Base-by-base conservation (phyloP, 371 early-diverging fungal species). In the Actinomortierella wolfii region DNA sequence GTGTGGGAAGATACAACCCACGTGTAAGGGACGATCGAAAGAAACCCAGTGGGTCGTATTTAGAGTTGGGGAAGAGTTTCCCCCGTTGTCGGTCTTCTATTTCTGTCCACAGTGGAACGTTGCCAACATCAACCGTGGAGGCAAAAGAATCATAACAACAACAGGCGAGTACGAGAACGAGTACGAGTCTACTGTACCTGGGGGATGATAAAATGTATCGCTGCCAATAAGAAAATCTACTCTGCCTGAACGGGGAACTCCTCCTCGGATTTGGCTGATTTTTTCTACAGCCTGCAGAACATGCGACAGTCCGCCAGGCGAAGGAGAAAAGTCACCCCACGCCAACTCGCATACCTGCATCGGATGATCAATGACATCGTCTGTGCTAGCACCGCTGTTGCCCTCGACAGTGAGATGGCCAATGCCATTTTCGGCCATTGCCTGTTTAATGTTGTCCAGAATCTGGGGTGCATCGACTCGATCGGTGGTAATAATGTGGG, bases 131-230 rank as follows among this genome's bases (percentile, higher is more conserved):
- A n/a, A n/a, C n/a, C n/a, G n/a, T n/a, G n/a, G n/a, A n/a, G n/a
- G n/a, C n/a, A n/a, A n/a, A n/a, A n/a, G n/a, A n/a, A n/a, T n/a
- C n/a, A n/a, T n/a, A n/a, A n/a, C n/a, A n/a, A n/a, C n/a, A n/a
- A n/a, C n/a, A n/a, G n/a, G n/a, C n/a, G n/a, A n/a, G n/a, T 21
- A 20, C 13, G 3, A 55, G n/a, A n/a, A n/a, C n/a, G n/a, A n/a
- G n/a, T n/a, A 25, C 6, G 29, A 20, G 39, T 13, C 24, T 20
- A 39, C 49, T 42, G 45, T 76, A 83, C 85, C 81, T 51, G 68
- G 64, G 5, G 86, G 86, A 51, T 86, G 79, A 65, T 86, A 86
- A 56, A 86, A 83, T 0, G 84, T 83, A 52, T 86, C 86, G 48
- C 84, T 83, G 2, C 86, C 86, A 43, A 86, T 54, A 15, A 86